Percentiles rank a stretch among this genome's conserved stretches.
phyloP scores from a whole-genome alignment of 2,329 filamentous ascomycete species.

The Aspergillus novoparasiticus region DNA sequence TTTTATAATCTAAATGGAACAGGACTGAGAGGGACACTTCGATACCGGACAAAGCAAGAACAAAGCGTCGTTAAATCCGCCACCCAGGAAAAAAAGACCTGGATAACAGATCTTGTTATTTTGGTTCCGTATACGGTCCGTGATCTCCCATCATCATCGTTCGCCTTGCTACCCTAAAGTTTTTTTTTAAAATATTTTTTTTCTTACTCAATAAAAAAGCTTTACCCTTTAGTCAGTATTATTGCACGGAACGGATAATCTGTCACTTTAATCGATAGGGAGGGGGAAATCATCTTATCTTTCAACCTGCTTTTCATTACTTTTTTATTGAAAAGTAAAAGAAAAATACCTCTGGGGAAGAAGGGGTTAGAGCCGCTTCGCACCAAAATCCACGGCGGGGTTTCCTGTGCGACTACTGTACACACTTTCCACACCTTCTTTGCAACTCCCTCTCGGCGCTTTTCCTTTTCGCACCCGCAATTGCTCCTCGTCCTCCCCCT shows the following conservation, averaged over 20 bases:
- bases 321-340: neutral
- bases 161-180: neutral
- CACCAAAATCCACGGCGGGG: constrained; percentile 24
- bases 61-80: neutral
- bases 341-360: constrained; percentile 12
- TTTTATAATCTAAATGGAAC: neutral
- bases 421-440: constrained; percentile 11
- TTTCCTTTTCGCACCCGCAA: constrained; percentile 14
- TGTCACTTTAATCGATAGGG: neutral
- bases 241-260: neutral
- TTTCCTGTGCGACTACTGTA: constrained; percentile 25
- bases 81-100: neutral
- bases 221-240: neutral
- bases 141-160: neutral
- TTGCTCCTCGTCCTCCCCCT: constrained; percentile 11
- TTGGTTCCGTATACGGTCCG: neutral
- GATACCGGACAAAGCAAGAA: neutral
- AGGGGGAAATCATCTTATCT: neutral
- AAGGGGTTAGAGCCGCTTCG: constrained; percentile 20
- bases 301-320: neutral
- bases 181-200: neutral
- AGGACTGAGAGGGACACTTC: neutral
- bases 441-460: constrained; percentile 9
- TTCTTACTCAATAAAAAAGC: neutral
- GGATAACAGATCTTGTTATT: neutral